Evolutionary conservation across 768 basidiomycete genomes (phyloP), one percentile per base, ranked within the genome.

Genomic region (Russula vinacea): DNA sequence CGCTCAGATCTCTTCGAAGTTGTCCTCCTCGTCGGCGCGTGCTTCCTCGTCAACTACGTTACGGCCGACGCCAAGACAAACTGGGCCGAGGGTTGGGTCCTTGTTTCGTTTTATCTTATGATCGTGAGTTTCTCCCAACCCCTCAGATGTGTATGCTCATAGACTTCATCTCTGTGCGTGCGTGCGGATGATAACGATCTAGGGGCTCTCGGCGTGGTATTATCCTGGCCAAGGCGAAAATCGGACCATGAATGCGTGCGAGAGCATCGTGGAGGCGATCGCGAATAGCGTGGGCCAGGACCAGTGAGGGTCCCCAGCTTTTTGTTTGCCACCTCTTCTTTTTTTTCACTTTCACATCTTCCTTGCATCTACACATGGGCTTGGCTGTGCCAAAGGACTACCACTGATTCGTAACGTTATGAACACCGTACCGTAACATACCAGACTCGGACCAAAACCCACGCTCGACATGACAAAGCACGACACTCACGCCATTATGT

Each of bases 11-110:
- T 86, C 57, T 88, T 86, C 68, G 87, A 90, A 71, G 81, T 90
- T 3, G 82, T 84, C 0, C 67, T 86, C 24, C 74, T 90, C 39
- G 71, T 91, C 4, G 87, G 83, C 1, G 79, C 87, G 2, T 86
- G 84, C 70, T 89, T 90, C 76, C 75, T 90, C 54, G 89, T 90
- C 58, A 91, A 91, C 74, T 89, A 88, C 70, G 85, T 90, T 57
- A 89, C 88, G 14, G 86, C 87, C 0, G 89, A 90, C 70, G 77
- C 83, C 16, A 89, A 90, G 74, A 90, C 89, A 4, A 90, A 90
- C 69, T 90, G 88, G 87, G 83, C 81, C 1, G 88, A 90, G 75
- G 87, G 89, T 17, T 77, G 79, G 50, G 80, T 84, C 22, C 81
- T 90, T 80, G 76, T 89, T 32, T 70, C 82, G 32, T 88, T 89